Conservation (phyloP, 2,329 filamentous ascomycete species). For the Lecanosticta acicola region DNA sequence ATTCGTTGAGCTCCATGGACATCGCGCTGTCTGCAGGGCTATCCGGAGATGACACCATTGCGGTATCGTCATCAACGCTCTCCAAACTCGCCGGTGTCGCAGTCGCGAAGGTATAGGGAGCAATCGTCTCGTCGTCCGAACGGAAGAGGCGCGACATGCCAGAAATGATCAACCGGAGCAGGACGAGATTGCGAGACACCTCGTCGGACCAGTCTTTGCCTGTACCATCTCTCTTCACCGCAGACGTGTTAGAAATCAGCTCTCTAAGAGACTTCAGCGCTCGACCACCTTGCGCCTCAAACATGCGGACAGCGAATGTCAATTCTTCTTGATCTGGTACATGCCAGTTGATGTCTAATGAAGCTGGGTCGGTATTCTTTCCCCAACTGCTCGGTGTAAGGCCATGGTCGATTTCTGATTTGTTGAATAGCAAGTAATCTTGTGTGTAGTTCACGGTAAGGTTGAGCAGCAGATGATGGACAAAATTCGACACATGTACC, state of each 20-base stretch:
- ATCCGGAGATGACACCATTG: conserved; percentile 30
- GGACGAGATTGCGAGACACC: conserved; percentile 79
- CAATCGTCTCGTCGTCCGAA: conserved; percentile 46
- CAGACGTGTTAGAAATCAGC: conserved; percentile 74
- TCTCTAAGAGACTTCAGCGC: conserved; percentile 69
- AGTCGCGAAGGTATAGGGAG: conserved; percentile 38
- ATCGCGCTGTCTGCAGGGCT: conserved; percentile 42
- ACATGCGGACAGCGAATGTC: conserved; percentile 81
- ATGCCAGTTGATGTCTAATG: conserved; percentile 87
- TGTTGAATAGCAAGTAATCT: conserved; percentile 82
- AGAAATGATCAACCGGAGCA: conserved; percentile 81
- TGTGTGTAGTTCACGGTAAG: conserved; percentile 89
- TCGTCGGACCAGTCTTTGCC: conserved; percentile 99
- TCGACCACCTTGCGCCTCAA: conserved; percentile 72
- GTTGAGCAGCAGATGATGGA: conserved; percentile 92
- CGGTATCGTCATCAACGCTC: conserved; percentile 18
- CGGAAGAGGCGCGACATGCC: conserved; percentile 89
- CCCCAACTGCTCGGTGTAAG: conserved; percentile 81
- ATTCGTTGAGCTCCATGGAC: conserved; percentile 53
- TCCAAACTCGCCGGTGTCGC: conserved; percentile 49
- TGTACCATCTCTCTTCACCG: conserved; percentile 83
- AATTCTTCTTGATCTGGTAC: conserved; percentile 73
- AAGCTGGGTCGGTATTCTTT: conserved; percentile 63
- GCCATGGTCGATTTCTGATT: conserved; percentile 63
- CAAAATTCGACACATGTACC: conserved; percentile 94